These are phyloP conservation scores for Selaginella tamariscina DNA, from an alignment of 75 land plant species.

Conservation along the genomic window DNA sequence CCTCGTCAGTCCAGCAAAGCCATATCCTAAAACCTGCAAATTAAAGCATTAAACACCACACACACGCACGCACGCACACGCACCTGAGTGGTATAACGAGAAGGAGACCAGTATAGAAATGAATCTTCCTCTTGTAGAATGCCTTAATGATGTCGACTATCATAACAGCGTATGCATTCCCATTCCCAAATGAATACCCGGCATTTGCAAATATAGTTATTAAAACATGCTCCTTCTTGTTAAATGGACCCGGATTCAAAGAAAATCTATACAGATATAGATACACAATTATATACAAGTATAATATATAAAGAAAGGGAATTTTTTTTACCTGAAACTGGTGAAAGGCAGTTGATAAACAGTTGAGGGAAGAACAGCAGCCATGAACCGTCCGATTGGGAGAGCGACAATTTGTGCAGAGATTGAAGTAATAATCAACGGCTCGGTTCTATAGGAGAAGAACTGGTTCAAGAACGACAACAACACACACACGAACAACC, in stretches of 20 bases:
- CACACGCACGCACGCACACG: no score
- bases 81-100: conserved; percentile 73
- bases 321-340: no score
- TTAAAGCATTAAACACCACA: not conserved
- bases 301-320: no score
- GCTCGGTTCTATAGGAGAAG: conserved; percentile 2
- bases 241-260: conserved; percentile 6
- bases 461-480: conserved; percentile 7
- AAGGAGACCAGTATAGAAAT: conserved; percentile 37
- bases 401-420: conserved; percentile 7
- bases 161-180: conserved; percentile 42
- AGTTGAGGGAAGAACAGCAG: not conserved
- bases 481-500: not conserved
- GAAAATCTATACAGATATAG: no score
- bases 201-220: conserved; percentile 50
- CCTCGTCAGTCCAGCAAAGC: not conserved
- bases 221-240: conserved; percentile 8
- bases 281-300: no score
- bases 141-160: conserved; percentile 60
- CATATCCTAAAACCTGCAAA: conserved; percentile 3
- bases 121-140: conserved; percentile 47
- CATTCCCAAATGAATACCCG: conserved; percentile 26
- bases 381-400: conserved; percentile 13
- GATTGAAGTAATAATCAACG: not conserved
- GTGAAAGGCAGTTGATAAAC: not conserved